phyloP scores from a whole-genome alignment of 192 early-diverging fungal genomes.

The Coemansia sp. region DNA sequence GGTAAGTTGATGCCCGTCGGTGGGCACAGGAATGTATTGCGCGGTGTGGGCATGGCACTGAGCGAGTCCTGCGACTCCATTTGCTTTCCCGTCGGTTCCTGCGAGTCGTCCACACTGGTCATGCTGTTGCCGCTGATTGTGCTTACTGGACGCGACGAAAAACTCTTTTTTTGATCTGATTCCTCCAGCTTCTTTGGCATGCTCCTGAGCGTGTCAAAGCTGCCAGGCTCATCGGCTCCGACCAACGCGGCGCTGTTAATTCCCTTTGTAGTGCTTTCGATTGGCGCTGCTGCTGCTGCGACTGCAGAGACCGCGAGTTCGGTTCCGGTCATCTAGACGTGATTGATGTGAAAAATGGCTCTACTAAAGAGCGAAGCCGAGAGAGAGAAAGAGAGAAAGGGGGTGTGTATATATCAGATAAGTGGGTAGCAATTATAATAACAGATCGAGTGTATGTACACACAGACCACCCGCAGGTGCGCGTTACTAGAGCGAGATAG shows the following conservation, averaged over 20 bases:
- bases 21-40: conserved; percentile 48
- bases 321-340: too few relatives aligned
- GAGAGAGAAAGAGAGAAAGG: too few relatives aligned
- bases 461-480: too few relatives aligned
- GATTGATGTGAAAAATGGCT: too few relatives aligned
- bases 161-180: conserved; percentile 12
- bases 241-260: neutral
- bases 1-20: conserved; percentile 39
- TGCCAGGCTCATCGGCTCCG: conserved; percentile 10
- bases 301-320: neutral
- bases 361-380: too few relatives aligned
- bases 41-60: conserved; percentile 51
- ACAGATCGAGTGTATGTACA: too few relatives aligned
- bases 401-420: too few relatives aligned
- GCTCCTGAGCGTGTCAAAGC: conserved; percentile 7
- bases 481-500: too few relatives aligned
- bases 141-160: conserved; percentile 43
- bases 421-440: too few relatives aligned
- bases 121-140: conserved; percentile 47
- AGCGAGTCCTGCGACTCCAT: conserved; percentile 42
- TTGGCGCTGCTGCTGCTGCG: neutral
- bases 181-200: conserved; percentile 19
- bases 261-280: neutral
- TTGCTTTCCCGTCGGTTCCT: conserved; percentile 14
- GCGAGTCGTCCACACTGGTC: conserved; percentile 26